Evolutionary conservation across 1,284 basidiomycete genomes (phyloP), one percentile per base, ranked within the genome.

Genomic region (Ustilago cynodontis): DNA sequence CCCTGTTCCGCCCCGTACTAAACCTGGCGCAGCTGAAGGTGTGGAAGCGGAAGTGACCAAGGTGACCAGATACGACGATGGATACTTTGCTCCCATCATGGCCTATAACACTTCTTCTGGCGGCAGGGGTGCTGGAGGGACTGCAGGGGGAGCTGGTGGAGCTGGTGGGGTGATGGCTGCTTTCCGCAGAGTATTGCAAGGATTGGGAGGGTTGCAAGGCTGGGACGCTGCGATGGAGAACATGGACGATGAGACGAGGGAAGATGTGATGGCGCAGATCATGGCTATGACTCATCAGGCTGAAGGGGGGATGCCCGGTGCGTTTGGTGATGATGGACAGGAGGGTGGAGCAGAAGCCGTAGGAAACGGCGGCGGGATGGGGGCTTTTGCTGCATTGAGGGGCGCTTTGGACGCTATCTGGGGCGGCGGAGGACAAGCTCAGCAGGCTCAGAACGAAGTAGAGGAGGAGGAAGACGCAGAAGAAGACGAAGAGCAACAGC

Each of bases 191-290:
- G 74, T 61, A 13, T 31, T 80, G 41, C 65, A 65, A 49, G 71
- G 69, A 26, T 53, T 61, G 0, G 58, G 47, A 2, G 78, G 65
- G 1, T 4, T 74, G 47, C 66, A 71, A 35, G 77, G 73, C 0
- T 79, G 79, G 77, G 69, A 68, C n/a, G 68, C 51, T 8, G 77
- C 74, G 1, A 71, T 82, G 68, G 78, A 78, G 41, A 47, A 69
- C 10, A 76, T 81, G 73, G 83, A 82, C 64, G 79, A 81, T 51
- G 80, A 81, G 53, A 79, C 79, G 14, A 54, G 81, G 28, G 66
- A 77, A 24, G 80, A 80, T 31, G 60, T 81, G 9, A 54, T 81
- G 57, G 76, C 80, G 4, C 75, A 78, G 62, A 59, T 82, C n/a
- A 60, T 80, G 65, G 51, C 69, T 16, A 65, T 78, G 64, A 55